Conservation (phyloP, 306 rosid species). For the Macrotyloma uniflorum region DNA sequence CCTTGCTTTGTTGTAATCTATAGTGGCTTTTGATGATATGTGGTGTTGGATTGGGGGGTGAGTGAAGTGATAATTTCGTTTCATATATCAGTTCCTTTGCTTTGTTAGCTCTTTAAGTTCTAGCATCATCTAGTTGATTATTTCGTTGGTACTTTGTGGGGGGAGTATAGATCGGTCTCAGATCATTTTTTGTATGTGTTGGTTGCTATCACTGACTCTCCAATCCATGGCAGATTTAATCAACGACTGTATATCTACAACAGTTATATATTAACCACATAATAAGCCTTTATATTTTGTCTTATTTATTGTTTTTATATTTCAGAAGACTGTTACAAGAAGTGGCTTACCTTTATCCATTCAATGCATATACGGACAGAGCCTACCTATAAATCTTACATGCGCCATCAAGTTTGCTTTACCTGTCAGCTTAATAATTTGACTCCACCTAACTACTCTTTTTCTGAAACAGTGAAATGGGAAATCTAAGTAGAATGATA, state of each 20-base stretch:
- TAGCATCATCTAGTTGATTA: constrained; percentile 1
- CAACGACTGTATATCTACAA: constrained; percentile 40
- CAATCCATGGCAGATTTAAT: constrained; percentile 27
- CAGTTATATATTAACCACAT: constrained; percentile 24
- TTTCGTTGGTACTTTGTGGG: neutral
- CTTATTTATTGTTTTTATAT: neutral
- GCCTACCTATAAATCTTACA: neutral
- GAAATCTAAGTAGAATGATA: neutral
- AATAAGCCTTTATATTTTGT: neutral
- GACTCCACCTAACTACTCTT: neutral
- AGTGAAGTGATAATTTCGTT: neutral
- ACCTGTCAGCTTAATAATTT: neutral
- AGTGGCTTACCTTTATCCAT: neutral
- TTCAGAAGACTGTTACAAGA: neutral
- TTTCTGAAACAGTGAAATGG: neutral
- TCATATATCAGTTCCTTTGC: neutral
- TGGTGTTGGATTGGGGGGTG: neutral
- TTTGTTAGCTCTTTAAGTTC: constrained; percentile 8
- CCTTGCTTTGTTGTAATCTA: constrained; percentile 99
- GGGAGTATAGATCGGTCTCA: constrained; percentile 20
- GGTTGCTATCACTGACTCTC: constrained; percentile 27
- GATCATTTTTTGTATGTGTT: constrained; percentile 34
- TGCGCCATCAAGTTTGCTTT: neutral
- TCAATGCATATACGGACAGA: neutral
- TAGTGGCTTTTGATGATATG: constrained; percentile 57